phyloP scores from a whole-genome alignment of 2,329 filamentous ascomycete genomes.

The Xylaria hypoxylon region DNA sequence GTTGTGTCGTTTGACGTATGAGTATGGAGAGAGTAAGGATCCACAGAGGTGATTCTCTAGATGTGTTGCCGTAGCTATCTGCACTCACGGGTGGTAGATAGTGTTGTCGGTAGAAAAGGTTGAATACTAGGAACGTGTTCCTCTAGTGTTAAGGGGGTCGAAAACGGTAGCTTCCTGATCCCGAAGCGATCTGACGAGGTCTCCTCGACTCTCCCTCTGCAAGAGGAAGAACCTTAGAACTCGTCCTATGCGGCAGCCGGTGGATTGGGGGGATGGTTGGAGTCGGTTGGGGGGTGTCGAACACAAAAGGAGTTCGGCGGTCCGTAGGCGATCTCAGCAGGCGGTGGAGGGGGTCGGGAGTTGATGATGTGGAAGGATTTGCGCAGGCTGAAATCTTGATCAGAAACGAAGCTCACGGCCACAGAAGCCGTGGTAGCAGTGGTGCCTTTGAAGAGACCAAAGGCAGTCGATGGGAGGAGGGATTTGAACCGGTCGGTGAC shows the following conservation, averaged over 20 bases:
- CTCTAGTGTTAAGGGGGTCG: conserved; percentile 87
- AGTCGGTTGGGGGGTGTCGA: conserved; percentile 62
- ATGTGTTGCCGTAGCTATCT: conserved; percentile 21
- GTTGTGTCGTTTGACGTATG: conserved; percentile 38
- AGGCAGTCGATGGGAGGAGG: conserved; percentile 59
- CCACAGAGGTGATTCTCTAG: conserved; percentile 39
- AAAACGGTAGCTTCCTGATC: conserved; percentile 93
- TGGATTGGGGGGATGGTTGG: conserved; percentile 69
- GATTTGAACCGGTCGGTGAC: conserved; percentile 24
- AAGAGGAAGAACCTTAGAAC: conserved; percentile 99
- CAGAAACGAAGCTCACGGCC: conserved; percentile 72
- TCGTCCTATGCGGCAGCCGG: conserved; percentile 99
- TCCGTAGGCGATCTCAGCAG: conserved; percentile 63
- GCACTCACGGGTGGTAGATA: conserved; percentile 34
- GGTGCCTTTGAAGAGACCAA: conserved; percentile 76
- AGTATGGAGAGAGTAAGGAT: conserved; percentile 37
- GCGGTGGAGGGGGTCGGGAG: conserved; percentile 68
- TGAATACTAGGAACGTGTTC: conserved; percentile 43
- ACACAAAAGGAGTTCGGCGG: conserved; percentile 60
- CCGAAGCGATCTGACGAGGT: conserved; percentile 92
- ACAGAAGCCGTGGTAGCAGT: conserved; percentile 69
- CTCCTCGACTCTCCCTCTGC: conserved; percentile 99
- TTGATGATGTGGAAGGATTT: conserved; percentile 75
- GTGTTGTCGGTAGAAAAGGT: conserved; percentile 38
- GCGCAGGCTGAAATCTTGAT: conserved; percentile 77